Conservation (phyloP, 108 stramenopile species). For the Cyclotella sp. region DNA sequence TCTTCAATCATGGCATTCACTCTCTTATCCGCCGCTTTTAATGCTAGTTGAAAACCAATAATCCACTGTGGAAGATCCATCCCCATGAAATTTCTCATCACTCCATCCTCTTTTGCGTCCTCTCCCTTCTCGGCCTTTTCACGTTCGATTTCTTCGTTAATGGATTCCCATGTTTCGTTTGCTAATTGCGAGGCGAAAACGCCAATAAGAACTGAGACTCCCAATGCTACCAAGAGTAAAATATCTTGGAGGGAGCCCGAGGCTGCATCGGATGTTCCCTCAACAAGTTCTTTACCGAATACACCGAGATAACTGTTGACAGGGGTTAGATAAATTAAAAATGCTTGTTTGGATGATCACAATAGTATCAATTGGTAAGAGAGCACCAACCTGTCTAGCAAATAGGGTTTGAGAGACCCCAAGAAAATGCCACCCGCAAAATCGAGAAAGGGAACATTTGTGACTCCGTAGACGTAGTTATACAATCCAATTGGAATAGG, state of each 20-base stretch:
- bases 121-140: slow-evolving; percentile 58
- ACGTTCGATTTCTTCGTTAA: slow-evolving; percentile 70
- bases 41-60: slow-evolving; percentile 71
- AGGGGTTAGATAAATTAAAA: not conserved
- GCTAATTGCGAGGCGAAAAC: slow-evolving; percentile 87
- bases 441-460: slow-evolving; percentile 74
- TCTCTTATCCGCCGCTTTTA: slow-evolving; percentile 62
- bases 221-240: slow-evolving; percentile 69
- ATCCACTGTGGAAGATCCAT: slow-evolving; percentile 66
- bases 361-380: not conserved
- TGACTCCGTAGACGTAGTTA: slow-evolving; percentile 94
- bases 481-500: slow-evolving; percentile 95
- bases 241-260: slow-evolving; percentile 66
- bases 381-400: slow-evolving; percentile 71
- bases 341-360: not conserved
- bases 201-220: slow-evolving; percentile 85
- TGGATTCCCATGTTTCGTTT: slow-evolving; percentile 85
- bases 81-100: slow-evolving; percentile 69
- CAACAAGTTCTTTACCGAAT: slow-evolving; percentile 81
- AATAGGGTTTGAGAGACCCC: slow-evolving; percentile 92
- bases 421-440: slow-evolving; percentile 92
- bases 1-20: slow-evolving; percentile 62
- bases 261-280: slow-evolving; percentile 55
- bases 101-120: slow-evolving; percentile 57
- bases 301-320: slow-evolving; percentile 73